Evolutionary conservation across 345 rosid genomes (phyloP), one percentile per base, ranked within the genome.

Genomic region (Moringa oleifera): DNA sequence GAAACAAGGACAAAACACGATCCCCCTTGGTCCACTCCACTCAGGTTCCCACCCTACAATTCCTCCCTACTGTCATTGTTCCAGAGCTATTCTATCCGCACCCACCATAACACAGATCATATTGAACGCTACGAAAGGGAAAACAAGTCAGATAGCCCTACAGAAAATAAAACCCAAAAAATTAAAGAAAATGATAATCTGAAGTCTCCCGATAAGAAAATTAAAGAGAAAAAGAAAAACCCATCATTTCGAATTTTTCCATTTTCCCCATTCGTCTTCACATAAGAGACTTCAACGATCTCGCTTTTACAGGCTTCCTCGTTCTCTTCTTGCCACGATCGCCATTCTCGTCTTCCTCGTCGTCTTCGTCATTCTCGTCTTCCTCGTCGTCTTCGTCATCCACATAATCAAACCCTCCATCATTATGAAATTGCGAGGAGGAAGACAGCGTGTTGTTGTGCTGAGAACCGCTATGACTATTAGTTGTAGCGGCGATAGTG

Each of bases 261-360:
- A 11, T 33, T 11, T 33, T 41, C 47, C 17, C 17, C 47, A 4
- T 41, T 11, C 17, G 23, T 25, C 41, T 19, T 82, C 77, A 87
- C 96, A 89, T 89, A 10, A 92, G 87, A n/a, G 98, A 92, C 68
- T 87, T 92, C 70, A 92, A 80, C 54, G 98, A 89, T 67, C 95
- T 85, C 55, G 90, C 91, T 72, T 92, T 89, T 17, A 87, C 83
- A 1, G 96, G 96, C 62, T 89, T 92, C 65, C 96, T 59, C 77
- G 24, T 84, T 76, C 85, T 73, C 78, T 92, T 90, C 78, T 61
- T 82, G 10, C 78, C 77, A 22, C 51, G 64, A 18, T 70, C 74
- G 9, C 65, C 77, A 62, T 70, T 50, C 31, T 55, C 73, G 25
- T 57, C 62, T 10, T 49, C 51, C 4, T 51, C 68, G 17, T 57